Evolutionary conservation across 1,139 yeast genomes (phyloP).

Genomic region (Petasospora rhodanensis): DNA sequence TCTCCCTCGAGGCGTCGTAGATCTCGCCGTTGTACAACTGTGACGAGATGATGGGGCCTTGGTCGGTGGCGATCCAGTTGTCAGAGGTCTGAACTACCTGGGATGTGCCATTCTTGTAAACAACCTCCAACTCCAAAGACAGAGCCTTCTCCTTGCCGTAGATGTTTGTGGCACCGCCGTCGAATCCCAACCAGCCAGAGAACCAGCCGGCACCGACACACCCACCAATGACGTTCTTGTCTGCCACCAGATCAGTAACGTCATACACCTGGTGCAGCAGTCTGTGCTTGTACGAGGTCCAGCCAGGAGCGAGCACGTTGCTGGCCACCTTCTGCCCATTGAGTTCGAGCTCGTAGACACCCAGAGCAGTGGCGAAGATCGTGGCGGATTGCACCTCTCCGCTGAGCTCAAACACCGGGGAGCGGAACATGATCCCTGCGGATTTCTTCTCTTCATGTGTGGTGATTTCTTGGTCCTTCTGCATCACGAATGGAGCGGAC

Average conservation of each 20-base stretch:
- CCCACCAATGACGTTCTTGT: slow-evolving; percentile 12
- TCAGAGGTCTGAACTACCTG: slow-evolving; percentile 10
- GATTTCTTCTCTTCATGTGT: slow-evolving; percentile 9
- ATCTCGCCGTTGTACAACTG: slow-evolving; percentile 16
- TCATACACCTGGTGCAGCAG: slow-evolving; percentile 16
- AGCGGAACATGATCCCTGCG: slow-evolving; percentile 13
- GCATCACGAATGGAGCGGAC: slow-evolving; percentile 10
- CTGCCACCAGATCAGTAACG: slow-evolving; percentile 5
- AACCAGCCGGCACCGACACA: slow-evolving; percentile 19
- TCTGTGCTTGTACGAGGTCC: slow-evolving; percentile 17
- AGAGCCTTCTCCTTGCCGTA: slow-evolving; percentile 13
- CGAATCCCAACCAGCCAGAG: slow-evolving; percentile 16
- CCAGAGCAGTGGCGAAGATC: slow-evolving; percentile 13
- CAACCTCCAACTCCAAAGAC: slow-evolving; percentile 9
- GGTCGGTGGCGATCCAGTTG: slow-evolving; percentile 11
- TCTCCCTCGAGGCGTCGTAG: slow-evolving; percentile 13
- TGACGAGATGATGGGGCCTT: slow-evolving; percentile 15
- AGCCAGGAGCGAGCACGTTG: slow-evolving; percentile 12
- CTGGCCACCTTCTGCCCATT: slow-evolving; percentile 10
- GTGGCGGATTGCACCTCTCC: slow-evolving; percentile 9
- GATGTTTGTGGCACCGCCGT: slow-evolving; percentile 16
- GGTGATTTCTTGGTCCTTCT: slow-evolving; percentile 6
- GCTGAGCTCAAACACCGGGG: slow-evolving; percentile 5
- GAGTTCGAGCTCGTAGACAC: slow-evolving; percentile 15
- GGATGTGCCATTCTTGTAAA: slow-evolving; percentile 11